Percentiles rank a stretch among this genome's conserved stretches.
phyloP scores from a whole-genome alignment of 1,284 basidiomycete genomes.

The Lentinus polychrous region DNA sequence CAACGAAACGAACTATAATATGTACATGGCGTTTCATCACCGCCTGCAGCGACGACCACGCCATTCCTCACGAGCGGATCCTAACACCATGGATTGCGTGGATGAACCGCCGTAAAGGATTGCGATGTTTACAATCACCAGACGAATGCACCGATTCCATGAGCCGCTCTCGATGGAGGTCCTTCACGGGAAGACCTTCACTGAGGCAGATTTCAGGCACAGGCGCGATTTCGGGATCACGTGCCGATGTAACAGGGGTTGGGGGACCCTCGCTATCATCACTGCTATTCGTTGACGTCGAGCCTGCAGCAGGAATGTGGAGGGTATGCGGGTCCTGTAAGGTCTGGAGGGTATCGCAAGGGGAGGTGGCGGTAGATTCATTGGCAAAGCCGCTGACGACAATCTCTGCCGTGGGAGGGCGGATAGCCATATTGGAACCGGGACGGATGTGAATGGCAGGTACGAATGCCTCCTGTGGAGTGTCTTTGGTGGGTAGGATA shows the following conservation, averaged over 20 bases:
- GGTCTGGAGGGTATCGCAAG: background rate
- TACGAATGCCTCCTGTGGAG: background rate
- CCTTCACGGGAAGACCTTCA: background rate
- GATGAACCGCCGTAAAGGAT: conserved; percentile 12
- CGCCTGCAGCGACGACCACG: no score
- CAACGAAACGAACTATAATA: background rate
- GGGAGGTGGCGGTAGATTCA: background rate
- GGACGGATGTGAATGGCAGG: background rate
- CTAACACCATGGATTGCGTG: conserved; percentile 12
- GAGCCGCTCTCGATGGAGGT: background rate
- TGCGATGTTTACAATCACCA: conserved; percentile 9
- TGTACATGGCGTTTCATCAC: no score
- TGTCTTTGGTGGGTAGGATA: background rate
- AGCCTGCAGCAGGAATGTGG: background rate
- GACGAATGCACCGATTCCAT: background rate
- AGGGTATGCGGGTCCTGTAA: background rate
- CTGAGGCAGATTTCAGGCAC: conserved; percentile 3
- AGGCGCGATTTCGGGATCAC: conserved; percentile 5
- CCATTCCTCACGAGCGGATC: conserved; percentile 2
- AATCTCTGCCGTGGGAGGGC: background rate
- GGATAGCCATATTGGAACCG: background rate
- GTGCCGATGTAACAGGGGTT: background rate
- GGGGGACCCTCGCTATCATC: background rate
- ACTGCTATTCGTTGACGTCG: background rate
- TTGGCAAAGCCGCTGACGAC: background rate